Evolutionary conservation across 1,139 yeast genomes (phyloP), one percentile per base, ranked within the genome.

Genomic region (Yamadazyma spencermartinsiae): DNA sequence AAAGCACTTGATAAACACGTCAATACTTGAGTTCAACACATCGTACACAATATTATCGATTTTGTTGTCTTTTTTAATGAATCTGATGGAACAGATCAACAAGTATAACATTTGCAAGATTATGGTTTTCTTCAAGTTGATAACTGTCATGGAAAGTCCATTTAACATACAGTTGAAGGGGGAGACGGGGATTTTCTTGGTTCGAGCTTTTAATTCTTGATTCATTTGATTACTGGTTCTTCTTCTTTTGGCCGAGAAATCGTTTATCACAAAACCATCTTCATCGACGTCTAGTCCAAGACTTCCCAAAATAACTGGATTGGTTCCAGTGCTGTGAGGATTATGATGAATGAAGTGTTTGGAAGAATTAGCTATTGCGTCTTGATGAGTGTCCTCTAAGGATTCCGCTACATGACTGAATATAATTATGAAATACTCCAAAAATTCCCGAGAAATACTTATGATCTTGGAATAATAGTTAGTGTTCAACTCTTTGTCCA

Each of bases 221-320:
- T 39, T 31, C 14, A 37, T 34, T 25, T 35, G 49, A 31, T 40
- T 41, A 31, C 40, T 44, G 9, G 41, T 37, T 42, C 60, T 58
- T 40, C 72, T 56, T 43, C 74, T 51, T 44, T 70, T 71, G 3
- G 65, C 74, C 11, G 70, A 65, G 42, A 71, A 71, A 49, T 71
- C 76, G 45, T 72, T 72, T 11, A 72, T 70, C 2, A 72, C 72
- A 52, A 70, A 70, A 12, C 77, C 76, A 47, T 72, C 76, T 36
- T 71, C 76, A 45, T 71, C 76, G 10, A 63, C 65, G 46, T 62
- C 67, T 19, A 63, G 43, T 13, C 65, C 68, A 36, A 61, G 54
- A 42, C 63, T 60, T 39, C 56, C 63, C 54, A 63, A 54, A 6
- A 61, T 61, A 1, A 57, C 59, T 10, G 60, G 53, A 40, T 58